Percentiles rank a stretch among this genome's conserved stretches.
Evolutionary conservation across 441 rosid species (phyloP).

Genomic region (Pelargonium cotyledonis): DNA sequence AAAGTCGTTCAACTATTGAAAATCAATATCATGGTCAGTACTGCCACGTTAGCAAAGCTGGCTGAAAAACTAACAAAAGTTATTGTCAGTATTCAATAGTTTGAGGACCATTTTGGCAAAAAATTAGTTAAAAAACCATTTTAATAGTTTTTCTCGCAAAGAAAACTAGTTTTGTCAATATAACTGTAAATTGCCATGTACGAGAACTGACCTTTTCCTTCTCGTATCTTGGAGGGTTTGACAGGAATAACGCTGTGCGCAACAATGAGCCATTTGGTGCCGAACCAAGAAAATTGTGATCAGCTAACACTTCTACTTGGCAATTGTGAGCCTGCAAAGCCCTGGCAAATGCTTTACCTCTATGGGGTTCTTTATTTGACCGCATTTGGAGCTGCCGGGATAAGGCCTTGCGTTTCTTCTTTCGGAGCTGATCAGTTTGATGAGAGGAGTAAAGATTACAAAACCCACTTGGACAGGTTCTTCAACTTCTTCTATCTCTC

Average conservation of each 20-base stretch:
- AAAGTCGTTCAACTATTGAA: too few relatives aligned
- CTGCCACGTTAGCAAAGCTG: too few relatives aligned
- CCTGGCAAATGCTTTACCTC: conserved; percentile 83
- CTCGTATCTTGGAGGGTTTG: conserved; percentile 51
- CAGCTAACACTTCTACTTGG: conserved; percentile 64
- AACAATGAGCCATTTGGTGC: conserved; percentile 48
- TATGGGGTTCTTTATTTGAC: conserved; percentile 67
- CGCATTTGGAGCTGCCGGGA: conserved; percentile 90
- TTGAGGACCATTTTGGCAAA: too few relatives aligned
- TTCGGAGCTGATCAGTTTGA: conserved; percentile 98
- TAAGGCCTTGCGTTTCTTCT: conserved; percentile 90
- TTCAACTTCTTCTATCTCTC: conserved; percentile 92
- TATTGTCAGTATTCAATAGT: too few relatives aligned
- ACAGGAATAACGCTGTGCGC: conserved; percentile 79
- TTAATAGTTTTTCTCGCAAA: too few relatives aligned
- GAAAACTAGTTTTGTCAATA: too few relatives aligned
- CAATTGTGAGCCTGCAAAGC: conserved; percentile 61
- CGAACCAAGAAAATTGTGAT: conserved; percentile 60
- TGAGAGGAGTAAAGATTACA: conserved; percentile 65
- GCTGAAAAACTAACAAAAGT: too few relatives aligned
- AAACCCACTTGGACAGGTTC: conserved; percentile 74
- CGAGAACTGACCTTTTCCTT: not conserved
- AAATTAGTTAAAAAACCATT: too few relatives aligned
- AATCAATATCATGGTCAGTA: too few relatives aligned
- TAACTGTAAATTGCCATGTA: not conserved